phyloP scores from a whole-genome alignment of 495 filamentous ascomycete genomes.

The Neurospora hispaniola region DNA sequence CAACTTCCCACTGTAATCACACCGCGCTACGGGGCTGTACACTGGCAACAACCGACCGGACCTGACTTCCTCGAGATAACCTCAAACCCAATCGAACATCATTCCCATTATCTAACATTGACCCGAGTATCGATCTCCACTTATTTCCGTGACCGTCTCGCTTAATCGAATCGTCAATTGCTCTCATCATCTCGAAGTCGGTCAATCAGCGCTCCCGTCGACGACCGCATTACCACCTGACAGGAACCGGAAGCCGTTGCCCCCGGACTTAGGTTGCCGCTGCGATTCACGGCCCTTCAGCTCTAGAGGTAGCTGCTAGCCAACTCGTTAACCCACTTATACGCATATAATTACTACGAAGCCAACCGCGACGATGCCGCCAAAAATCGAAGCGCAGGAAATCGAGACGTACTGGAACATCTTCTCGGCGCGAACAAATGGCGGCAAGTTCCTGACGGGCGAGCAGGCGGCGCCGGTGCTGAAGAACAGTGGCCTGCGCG shows the following conservation, averaged over 20 bases:
- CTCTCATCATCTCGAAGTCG: not conserved
- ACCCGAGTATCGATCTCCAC: not conserved
- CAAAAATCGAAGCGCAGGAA: constrained; percentile 88
- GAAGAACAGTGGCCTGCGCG: constrained; percentile 85
- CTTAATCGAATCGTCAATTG: not conserved
- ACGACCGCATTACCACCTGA: not conserved
- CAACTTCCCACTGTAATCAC: not conserved
- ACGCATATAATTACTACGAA: not conserved
- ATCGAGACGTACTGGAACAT: constrained; percentile 99
- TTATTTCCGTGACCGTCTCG: not conserved
- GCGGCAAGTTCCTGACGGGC: constrained; percentile 75
- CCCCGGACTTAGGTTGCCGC: not conserved
- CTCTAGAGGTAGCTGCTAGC: not conserved
- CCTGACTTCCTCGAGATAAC: not conserved
- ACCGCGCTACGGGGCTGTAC: not conserved
- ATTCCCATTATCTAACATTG: not conserved
- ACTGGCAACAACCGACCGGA: not conserved
- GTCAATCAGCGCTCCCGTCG: not conserved
- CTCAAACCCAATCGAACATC: not conserved
- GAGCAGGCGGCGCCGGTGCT: constrained; percentile 87
- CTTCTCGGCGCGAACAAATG: constrained; percentile 75
- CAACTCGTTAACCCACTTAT: not conserved
- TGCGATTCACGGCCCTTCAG: not conserved
- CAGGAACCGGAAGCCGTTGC: not conserved
- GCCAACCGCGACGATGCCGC: constrained; percentile 39